Conservation (phyloP, 352 stramenopile genomes). For the Globisporangium canariense region DNA sequence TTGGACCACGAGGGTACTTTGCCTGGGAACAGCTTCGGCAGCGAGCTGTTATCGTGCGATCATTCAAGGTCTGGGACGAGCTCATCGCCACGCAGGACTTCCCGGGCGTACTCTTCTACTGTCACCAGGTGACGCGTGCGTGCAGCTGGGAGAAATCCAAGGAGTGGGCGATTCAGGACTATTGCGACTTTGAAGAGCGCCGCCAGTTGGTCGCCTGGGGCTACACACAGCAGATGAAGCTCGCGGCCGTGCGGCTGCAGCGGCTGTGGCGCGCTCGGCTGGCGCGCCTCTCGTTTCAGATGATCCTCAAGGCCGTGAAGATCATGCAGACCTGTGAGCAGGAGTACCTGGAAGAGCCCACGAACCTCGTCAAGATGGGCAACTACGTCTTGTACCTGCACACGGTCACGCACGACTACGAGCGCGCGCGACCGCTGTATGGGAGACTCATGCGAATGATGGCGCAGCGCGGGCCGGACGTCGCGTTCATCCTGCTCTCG, state of each 20-base stretch:
- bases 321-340: slow-evolving; percentile 69
- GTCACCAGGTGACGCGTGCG: slow-evolving; percentile 55
- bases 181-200: slow-evolving; percentile 38
- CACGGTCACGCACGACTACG: slow-evolving; percentile 74
- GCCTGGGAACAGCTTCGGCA: slow-evolving; percentile 48
- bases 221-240: slow-evolving; percentile 61
- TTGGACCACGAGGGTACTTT: slow-evolving; percentile 55
- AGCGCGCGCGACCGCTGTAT: slow-evolving; percentile 69
- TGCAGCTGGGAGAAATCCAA: slow-evolving; percentile 70
- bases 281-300: slow-evolving; percentile 50
- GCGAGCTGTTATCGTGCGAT: slow-evolving; percentile 27
- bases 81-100: slow-evolving; percentile 47
- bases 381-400: slow-evolving; percentile 85
- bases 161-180: slow-evolving; percentile 50
- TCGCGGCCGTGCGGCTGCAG: slow-evolving; percentile 46
- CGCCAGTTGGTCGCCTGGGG: slow-evolving; percentile 56
- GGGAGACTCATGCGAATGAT: slow-evolving; percentile 69
- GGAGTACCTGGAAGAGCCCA: slow-evolving; percentile 76
- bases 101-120: slow-evolving; percentile 64
- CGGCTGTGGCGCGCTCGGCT: slow-evolving; percentile 48
- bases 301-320: slow-evolving; percentile 59
- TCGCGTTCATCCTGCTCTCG: slow-evolving; percentile 77
- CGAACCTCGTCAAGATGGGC: slow-evolving; percentile 65
- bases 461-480: slow-evolving; percentile 64
- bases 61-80: slow-evolving; percentile 77